A percentile compares a stretch with the other conserved stretches of the same genome.
Conservation (phyloP, 106 monocot species). For the Apostasia shenzhenica region DNA sequence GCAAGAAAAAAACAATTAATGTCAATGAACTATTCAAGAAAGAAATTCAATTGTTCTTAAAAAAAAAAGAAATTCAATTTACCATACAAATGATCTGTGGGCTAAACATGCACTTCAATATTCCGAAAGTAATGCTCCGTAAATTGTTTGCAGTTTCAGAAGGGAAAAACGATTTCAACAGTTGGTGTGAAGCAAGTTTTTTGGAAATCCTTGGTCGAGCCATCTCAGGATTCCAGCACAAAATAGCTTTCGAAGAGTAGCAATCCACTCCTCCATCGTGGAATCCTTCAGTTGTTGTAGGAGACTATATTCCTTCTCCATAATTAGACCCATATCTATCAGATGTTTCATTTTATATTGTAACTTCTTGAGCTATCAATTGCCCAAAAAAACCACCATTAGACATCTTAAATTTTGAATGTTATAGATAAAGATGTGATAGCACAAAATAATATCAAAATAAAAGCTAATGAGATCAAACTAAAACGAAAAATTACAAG, state of each 20-base stretch:
- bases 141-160: too few species aligned
- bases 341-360: slow-evolving; percentile 76
- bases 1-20: too few species aligned
- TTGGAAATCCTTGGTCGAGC: slow-evolving; percentile 39
- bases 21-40: too few species aligned
- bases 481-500: background rate
- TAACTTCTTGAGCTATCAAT: slow-evolving; percentile 61
- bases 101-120: too few species aligned
- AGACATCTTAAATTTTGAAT: background rate
- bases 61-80: too few species aligned
- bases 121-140: too few species aligned
- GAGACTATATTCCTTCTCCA: slow-evolving; percentile 61
- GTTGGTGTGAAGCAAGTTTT: slow-evolving; percentile 9
- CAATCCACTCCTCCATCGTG: slow-evolving; percentile 55
- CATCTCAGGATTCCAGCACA: slow-evolving; percentile 46
- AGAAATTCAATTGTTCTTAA: too few species aligned
- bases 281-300: slow-evolving; percentile 55
- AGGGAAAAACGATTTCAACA: too few species aligned
- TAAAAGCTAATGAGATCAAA: background rate
- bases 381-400: background rate
- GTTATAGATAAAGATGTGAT: background rate
- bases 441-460: background rate
- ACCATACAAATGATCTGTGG: too few species aligned
- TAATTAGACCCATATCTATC: slow-evolving; percentile 53
- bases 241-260: slow-evolving; percentile 29